These are phyloP conservation scores for Papilionanthe hybrid DNA, from an alignment of 116 monocot species.

Conservation along the genomic window DNA sequence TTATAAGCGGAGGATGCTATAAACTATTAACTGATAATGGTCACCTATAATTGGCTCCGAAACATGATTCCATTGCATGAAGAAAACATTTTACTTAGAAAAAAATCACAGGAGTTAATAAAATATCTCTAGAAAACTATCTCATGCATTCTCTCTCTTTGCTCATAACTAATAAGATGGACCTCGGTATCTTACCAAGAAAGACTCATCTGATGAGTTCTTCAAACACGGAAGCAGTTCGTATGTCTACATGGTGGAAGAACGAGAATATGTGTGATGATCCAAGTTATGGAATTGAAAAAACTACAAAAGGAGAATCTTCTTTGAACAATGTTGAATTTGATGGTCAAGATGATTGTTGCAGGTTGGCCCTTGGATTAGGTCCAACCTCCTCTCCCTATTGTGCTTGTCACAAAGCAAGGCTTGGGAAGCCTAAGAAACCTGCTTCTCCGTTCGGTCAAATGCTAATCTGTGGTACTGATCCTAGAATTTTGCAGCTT, in stretches of 20 bases:
- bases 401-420: conserved; percentile 17
- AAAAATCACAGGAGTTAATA: background rate
- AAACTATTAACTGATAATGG: conserved; percentile 29
- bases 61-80: background rate
- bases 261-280: conserved; percentile 17
- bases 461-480: conserved; percentile 24
- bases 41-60: conserved; percentile 26
- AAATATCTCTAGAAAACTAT: conserved; percentile 16
- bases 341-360: conserved; percentile 62
- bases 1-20: conserved; percentile 74
- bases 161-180: conserved; percentile 34
- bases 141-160: background rate
- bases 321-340: conserved; percentile 17
- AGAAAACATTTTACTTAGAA: conserved; percentile 16
- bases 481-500: conserved; percentile 58
- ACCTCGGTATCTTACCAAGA: conserved; percentile 51
- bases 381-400: conserved; percentile 77
- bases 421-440: conserved; percentile 21
- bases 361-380: conserved; percentile 77
- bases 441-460: conserved; percentile 14
- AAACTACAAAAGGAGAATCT: background rate
- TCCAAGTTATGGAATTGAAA: conserved; percentile 20
- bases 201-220: conserved; percentile 15
- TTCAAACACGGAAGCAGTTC: conserved; percentile 11
- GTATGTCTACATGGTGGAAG: conserved; percentile 9